phyloP scores from a whole-genome alignment of 2,329 filamentous ascomycete genomes.

The Aspergillus uvarum region DNA sequence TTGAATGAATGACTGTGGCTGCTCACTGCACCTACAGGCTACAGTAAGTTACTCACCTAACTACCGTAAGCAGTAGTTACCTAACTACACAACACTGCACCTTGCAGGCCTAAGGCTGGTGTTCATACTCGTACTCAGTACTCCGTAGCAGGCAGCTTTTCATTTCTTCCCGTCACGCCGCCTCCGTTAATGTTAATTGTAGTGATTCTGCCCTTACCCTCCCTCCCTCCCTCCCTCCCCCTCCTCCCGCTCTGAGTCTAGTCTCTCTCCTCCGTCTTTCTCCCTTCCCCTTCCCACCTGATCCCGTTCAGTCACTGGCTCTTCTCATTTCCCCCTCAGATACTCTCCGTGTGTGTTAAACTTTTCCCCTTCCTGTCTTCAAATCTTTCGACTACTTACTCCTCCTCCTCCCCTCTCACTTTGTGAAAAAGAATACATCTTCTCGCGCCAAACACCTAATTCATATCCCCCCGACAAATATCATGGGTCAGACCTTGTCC shows the following conservation, averaged over 20 bases:
- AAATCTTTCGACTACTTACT: neutral
- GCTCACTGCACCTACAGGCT: neutral
- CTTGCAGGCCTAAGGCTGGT: neutral
- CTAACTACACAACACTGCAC: neutral
- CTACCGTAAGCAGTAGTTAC: neutral
- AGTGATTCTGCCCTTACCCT: constrained; percentile 21
- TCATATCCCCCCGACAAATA: constrained; percentile 29
- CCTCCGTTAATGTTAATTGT: constrained; percentile 13
- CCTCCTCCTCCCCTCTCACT: neutral
- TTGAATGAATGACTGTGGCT: neutral
- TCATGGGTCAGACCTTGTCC: constrained; percentile 98
- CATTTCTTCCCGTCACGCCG: constrained; percentile 19
- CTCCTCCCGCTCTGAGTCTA: constrained; percentile 7
- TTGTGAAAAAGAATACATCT: neutral
- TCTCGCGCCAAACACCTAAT: neutral
- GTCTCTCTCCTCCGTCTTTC: constrained; percentile 7
- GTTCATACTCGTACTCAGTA: neutral
- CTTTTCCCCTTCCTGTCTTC: neutral
- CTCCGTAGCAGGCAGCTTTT: neutral
- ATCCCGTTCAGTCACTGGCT: neutral
- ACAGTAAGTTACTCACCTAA: neutral
- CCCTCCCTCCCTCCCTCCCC: constrained; percentile 16
- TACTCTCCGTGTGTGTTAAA: neutral
- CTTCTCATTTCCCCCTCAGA: neutral
- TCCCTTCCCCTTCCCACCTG: neutral